phyloP scores from a whole-genome alignment of 768 basidiomycete genomes.

The Leucosporidium scottii region DNA sequence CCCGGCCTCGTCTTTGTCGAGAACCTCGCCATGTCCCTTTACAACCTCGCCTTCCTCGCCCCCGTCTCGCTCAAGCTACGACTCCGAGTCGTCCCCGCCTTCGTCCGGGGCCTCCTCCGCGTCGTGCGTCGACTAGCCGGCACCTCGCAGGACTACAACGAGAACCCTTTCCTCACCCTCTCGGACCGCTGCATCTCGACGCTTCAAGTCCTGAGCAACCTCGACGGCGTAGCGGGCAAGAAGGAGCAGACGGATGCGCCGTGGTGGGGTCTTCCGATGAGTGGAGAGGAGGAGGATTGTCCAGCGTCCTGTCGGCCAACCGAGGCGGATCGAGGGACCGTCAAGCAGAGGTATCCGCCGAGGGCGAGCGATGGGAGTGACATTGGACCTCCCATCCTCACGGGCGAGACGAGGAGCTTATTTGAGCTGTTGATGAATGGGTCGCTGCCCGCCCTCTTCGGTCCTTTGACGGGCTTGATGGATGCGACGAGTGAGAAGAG shows the following conservation, averaged over 20 bases:
- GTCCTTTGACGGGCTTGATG: constrained; percentile 6
- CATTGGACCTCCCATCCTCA: constrained; percentile 15
- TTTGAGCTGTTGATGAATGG: constrained; percentile 8
- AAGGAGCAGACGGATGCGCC: constrained; percentile 9
- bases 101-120: constrained; percentile 57
- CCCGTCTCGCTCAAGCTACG: constrained; percentile 64
- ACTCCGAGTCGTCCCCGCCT: constrained; percentile 62
- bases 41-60: constrained; percentile 76
- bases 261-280: constrained; percentile 26
- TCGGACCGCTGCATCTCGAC: constrained; percentile 42
- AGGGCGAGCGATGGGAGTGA: background rate
- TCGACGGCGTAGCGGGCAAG: constrained; percentile 5
- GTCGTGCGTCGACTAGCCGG: constrained; percentile 35
- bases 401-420: constrained; percentile 13
- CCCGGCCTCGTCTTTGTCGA: constrained; percentile 71
- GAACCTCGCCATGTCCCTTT: constrained; percentile 71
- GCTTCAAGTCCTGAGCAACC: constrained; percentile 31
- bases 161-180: constrained; percentile 39
- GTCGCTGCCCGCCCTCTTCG: background rate
- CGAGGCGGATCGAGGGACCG: background rate
- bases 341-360: constrained; percentile 3
- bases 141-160: constrained; percentile 5
- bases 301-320: background rate
- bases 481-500: background rate
- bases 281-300: background rate